phyloP scores from a whole-genome alignment of 441 rosid genomes.

The Kokia cookei region DNA sequence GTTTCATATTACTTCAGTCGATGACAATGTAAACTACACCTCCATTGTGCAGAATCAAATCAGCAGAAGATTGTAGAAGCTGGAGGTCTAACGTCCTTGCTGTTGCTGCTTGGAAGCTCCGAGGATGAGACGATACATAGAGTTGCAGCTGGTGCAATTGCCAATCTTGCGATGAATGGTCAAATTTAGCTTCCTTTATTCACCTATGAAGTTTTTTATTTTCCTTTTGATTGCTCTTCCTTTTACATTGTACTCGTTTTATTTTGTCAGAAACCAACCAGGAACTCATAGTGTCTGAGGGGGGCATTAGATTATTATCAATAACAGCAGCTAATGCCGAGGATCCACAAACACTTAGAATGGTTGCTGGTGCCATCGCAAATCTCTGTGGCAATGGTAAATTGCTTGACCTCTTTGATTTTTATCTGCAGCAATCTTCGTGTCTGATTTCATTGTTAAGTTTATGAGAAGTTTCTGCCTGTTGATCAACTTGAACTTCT shows the following conservation, averaged over 20 bases:
- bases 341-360: conserved; percentile 56
- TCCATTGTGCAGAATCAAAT: conserved; percentile 64
- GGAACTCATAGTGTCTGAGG: background rate
- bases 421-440: background rate
- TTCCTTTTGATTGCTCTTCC: background rate
- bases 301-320: background rate
- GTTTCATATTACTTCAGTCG: conserved; percentile 1
- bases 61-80: conserved; percentile 98
- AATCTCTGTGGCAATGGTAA: conserved; percentile 99
- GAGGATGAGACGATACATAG: conserved; percentile 91
- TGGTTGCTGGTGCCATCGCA: conserved; percentile 99
- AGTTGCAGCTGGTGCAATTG: conserved; percentile 99
- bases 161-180: conserved; percentile 99
- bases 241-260: background rate
- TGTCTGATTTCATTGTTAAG: background rate
- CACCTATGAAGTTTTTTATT: background rate
- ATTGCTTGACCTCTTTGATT: background rate
- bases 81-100: conserved; percentile 84
- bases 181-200: conserved; percentile 1
- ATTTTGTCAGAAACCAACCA: background rate
- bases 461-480: background rate
- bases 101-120: conserved; percentile 74
- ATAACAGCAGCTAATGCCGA: background rate
- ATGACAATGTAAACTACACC: background rate
- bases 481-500: background rate